These are phyloP conservation scores for Pestalotiopsis sp. DNA, from an alignment of 2,329 filamentous ascomycete species.

Conservation along the genomic window DNA sequence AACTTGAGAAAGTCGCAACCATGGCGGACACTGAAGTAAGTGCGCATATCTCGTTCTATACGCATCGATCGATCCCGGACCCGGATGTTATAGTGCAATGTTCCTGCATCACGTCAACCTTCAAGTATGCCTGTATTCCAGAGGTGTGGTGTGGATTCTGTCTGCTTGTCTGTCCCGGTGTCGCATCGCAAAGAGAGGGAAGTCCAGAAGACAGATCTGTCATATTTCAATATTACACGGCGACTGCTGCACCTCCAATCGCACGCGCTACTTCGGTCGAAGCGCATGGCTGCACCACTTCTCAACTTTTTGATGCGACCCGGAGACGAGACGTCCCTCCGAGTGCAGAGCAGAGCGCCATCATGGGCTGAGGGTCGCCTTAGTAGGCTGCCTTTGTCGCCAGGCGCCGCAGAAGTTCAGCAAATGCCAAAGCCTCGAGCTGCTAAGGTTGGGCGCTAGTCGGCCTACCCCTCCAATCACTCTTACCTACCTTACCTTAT, in stretches of 20 bases:
- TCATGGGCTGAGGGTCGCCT: not conserved
- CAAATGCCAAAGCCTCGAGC: not conserved
- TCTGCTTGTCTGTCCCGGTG: not conserved
- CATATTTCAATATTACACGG: not conserved
- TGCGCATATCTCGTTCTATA: not conserved
- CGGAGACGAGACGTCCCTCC: not conserved
- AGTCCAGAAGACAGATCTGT: not conserved
- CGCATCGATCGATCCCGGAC: not conserved
- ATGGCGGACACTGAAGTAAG: constrained; percentile 11
- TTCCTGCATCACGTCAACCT: not conserved
- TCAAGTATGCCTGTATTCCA: not conserved
- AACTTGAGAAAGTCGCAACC: constrained; percentile 1
- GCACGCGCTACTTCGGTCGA: not conserved
- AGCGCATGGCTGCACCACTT: not conserved
- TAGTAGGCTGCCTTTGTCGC: not conserved
- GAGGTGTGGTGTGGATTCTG: not conserved
- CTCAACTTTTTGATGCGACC: not conserved
- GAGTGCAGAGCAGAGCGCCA: not conserved
- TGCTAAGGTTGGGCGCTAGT: not conserved
- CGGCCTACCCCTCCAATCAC: not conserved
- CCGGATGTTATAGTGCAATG: not conserved
- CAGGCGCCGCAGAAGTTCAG: not conserved
- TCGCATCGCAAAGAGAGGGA: not conserved
- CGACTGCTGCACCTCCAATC: not conserved
- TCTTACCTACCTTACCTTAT: not conserved